Base-by-base conservation (phyloP, 306 rosid species). In the Dalbergia cultrata region DNA sequence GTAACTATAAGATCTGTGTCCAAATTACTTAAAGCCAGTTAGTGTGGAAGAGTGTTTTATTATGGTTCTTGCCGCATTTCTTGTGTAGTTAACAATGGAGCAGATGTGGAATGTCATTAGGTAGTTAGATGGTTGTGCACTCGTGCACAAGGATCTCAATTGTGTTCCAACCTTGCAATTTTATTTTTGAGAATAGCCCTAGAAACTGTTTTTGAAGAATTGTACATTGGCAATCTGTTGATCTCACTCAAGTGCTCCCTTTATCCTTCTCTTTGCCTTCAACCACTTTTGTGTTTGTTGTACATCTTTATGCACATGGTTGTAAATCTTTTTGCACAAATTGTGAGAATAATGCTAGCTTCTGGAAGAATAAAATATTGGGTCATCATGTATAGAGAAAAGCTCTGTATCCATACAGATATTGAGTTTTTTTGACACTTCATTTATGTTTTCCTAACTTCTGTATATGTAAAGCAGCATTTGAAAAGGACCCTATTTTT, bases 201-300 rank as follows among this genome's bases (percentile, higher is more conserved):
- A 18, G 8, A 76, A 49, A 49, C 0, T 62, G 34, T 17, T 16
- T 19, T 22, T 43, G 13, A 58, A 16, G 19, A 26, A 45, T 45
- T 62, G 60, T 60, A 43, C 44, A 17, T 47, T 74, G 7, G 34
- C 71, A 39, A 33, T 75, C 7, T 75, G 71, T 60, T 61, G 49
- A 75, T 61, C 19, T 75, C 72, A 75, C 14, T 47, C 43, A 17
- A 21, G 58, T 45, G 79, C 8, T 76, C 62, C 37, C 59, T 69
- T 18, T 1, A 5, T n/a, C 12, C 56, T 7, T 43, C 47, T 9
- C 31, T 5, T 3, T 45, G 54, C 6, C 43, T 43, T 37, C 70
- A 14, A 54, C 60, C 22, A 54, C 60, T 54, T 18, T 54, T 6
- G 13, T 3, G 16, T 62, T 35, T 34, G 13, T 19, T 57, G 12